A percentile compares a stretch with the other conserved stretches of the same genome.
phyloP scores from a whole-genome alignment of 2,329 filamentous ascomycete genomes.

The Emmonsia crescens region DNA sequence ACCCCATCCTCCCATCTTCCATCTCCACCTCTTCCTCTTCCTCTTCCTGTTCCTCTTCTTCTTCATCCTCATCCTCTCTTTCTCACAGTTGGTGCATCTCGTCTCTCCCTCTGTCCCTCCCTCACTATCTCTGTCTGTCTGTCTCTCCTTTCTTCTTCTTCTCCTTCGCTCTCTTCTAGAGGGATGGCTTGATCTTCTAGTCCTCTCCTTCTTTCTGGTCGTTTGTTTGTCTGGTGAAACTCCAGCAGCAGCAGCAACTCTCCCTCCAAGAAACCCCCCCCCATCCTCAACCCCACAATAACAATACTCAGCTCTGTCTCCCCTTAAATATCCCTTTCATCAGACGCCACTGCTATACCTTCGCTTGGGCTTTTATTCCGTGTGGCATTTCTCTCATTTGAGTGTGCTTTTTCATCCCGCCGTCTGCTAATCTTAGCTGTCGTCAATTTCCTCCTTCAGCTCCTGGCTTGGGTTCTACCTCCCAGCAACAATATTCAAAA shows the following conservation, averaged over 20 bases:
- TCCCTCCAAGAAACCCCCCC: not conserved
- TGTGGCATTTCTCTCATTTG: not conserved
- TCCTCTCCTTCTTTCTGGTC: not conserved
- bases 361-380: not conserved
- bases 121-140: too few relatives aligned
- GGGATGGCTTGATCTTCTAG: not conserved
- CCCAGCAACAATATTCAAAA: not conserved
- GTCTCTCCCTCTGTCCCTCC: slow-evolving; percentile 2
- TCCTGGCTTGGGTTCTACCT: not conserved
- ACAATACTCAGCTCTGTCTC: not conserved
- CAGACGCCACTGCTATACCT: not conserved
- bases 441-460: not conserved
- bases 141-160: slow-evolving; percentile 15
- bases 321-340: not conserved
- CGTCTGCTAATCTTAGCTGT: not conserved
- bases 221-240: not conserved
- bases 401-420: not conserved
- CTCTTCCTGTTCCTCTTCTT: not conserved
- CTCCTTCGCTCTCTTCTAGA: slow-evolving; percentile 9
- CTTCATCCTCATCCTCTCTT: not conserved
- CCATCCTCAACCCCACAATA: not conserved
- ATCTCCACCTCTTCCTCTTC: not conserved
- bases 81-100: not conserved
- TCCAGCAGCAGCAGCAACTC: not conserved
- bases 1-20: not conserved